Conservation (phyloP, 2,329 filamentous ascomycete species). For the Sporothrix protearum region DNA sequence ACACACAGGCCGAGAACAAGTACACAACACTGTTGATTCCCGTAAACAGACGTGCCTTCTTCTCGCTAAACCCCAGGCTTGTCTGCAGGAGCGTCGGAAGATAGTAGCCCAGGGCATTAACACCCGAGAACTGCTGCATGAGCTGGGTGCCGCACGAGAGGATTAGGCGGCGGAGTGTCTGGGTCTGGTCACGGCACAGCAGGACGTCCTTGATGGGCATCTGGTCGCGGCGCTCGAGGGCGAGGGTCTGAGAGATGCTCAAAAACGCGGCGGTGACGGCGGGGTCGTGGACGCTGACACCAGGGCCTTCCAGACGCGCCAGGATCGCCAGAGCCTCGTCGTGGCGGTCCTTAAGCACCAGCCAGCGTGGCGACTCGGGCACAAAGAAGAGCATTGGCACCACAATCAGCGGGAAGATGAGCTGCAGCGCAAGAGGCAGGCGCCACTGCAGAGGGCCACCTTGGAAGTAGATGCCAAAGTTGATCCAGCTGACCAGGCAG, state of each 20-base stretch:
- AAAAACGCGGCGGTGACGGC: conserved; percentile 36
- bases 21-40: conserved; percentile 48
- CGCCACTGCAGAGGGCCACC: conserved; percentile 38
- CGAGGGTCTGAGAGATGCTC: conserved; percentile 38
- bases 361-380: conserved; percentile 51
- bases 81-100: conserved; percentile 55
- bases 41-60: conserved; percentile 52
- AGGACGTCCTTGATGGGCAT: conserved; percentile 38
- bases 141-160: conserved; percentile 45
- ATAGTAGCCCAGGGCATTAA: conserved; percentile 43
- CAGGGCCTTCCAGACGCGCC: conserved; percentile 53
- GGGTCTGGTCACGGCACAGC: conserved; percentile 39
- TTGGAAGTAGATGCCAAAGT: conserved; percentile 40
- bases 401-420: conserved; percentile 40
- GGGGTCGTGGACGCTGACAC: conserved; percentile 29
- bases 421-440: conserved; percentile 39
- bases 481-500: conserved; percentile 48
- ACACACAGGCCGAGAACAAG: conserved; percentile 37
- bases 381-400: conserved; percentile 34
- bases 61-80: conserved; percentile 52
- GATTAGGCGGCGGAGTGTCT: conserved; percentile 39
- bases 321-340: conserved; percentile 56
- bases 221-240: conserved; percentile 36
- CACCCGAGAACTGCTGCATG: conserved; percentile 46
- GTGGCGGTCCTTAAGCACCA: conserved; percentile 51